Base-by-base conservation (phyloP, 192 early-diverging fungal genomes). In the Polychytrium aggregatum region DNA sequence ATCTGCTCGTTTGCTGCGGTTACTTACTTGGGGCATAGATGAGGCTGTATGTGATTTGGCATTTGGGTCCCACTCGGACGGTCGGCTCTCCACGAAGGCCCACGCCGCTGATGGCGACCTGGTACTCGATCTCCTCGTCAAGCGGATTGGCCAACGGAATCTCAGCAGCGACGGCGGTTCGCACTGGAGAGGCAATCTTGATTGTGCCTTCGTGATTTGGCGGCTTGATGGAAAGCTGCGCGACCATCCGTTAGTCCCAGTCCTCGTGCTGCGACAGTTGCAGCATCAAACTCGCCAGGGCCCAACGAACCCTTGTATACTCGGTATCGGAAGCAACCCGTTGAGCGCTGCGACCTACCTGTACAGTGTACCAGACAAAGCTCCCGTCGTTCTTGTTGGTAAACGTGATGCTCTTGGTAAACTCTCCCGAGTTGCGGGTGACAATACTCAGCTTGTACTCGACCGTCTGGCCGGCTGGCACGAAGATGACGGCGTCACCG, bases 321-420 rank as follows among this genome's bases (percentile, higher is more conserved):
- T n/a, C n/a, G n/a, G n/a, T n/a, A n/a, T n/a, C n/a, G n/a, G n/a
- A n/a, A n/a, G n/a, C n/a, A n/a, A n/a, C n/a, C n/a, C n/a, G n/a
- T n/a, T n/a, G n/a, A n/a, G n/a, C 26, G 21, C 5, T 18, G 20
- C 11, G 9, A 34, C 40, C 22, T 57, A 68, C 41, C 50, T 53
- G 30, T 0, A 76, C 31, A 8, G 51, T 44, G 39, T 69, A 76
- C 73, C 73, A 76, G 3, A 67, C 29, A 43, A 59, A 76, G 10
- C 39, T 61, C 17, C 56, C 51, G 31, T 76, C 69, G 1, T 13
- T 46, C 36, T 46, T 38, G 47, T 72, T 76, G 31, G 67, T 51
- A 54, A 70, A 76, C 13, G 60, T 67, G 3, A 69, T 57, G 37
- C 60, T 28, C 22, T 60, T 29, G 9, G 45, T 37, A 37, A 26